Evolutionary conservation across 768 basidiomycete genomes (phyloP).

Genomic region (Pleurotus eryngii): DNA sequence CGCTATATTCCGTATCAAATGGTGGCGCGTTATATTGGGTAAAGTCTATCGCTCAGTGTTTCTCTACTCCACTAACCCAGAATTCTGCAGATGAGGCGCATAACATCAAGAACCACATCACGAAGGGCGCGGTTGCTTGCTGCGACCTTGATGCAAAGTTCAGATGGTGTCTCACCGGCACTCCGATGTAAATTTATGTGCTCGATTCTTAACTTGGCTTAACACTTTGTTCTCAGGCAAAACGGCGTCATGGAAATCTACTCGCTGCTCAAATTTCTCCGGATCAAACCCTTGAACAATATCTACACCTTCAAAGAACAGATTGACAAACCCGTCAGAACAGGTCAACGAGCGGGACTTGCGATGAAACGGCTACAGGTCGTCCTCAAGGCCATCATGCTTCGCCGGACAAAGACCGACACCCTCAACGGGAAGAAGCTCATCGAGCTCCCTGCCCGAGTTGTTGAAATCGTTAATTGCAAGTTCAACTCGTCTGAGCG

Average conservation of each 20-base stretch:
- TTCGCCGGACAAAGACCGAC: slow-evolving; percentile 79
- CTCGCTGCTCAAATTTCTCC: slow-evolving; percentile 86
- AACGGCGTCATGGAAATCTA: slow-evolving; percentile 90
- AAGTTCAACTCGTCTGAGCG: slow-evolving; percentile 74
- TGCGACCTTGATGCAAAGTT: slow-evolving; percentile 74
- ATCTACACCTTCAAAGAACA: slow-evolving; percentile 77
- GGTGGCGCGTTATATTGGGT: slow-evolving; percentile 88
- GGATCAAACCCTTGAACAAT: slow-evolving; percentile 75
- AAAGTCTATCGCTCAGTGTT: slow-evolving; percentile 14
- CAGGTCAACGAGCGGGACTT: slow-evolving; percentile 48
- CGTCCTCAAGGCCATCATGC: slow-evolving; percentile 83
- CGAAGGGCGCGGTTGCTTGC: slow-evolving; percentile 76
- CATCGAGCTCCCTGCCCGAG: slow-evolving; percentile 75
- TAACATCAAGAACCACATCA: slow-evolving; percentile 85
- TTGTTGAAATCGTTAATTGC: slow-evolving; percentile 70
- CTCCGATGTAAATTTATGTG: slow-evolving; percentile 54
- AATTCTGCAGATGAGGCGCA: slow-evolving; percentile 79
- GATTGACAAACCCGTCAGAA: slow-evolving; percentile 79
- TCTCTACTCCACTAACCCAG: background rate
- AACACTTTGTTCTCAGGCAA: slow-evolving; percentile 51
- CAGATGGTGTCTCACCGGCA: slow-evolving; percentile 88
- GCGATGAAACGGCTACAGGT: slow-evolving; percentile 87
- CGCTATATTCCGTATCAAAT: slow-evolving; percentile 75
- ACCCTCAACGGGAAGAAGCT: slow-evolving; percentile 75
- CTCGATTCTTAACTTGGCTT: slow-evolving; percentile 22